Evolutionary conservation across 2,329 filamentous ascomycete species (phyloP).

Genomic region (Clonostachys solani): DNA sequence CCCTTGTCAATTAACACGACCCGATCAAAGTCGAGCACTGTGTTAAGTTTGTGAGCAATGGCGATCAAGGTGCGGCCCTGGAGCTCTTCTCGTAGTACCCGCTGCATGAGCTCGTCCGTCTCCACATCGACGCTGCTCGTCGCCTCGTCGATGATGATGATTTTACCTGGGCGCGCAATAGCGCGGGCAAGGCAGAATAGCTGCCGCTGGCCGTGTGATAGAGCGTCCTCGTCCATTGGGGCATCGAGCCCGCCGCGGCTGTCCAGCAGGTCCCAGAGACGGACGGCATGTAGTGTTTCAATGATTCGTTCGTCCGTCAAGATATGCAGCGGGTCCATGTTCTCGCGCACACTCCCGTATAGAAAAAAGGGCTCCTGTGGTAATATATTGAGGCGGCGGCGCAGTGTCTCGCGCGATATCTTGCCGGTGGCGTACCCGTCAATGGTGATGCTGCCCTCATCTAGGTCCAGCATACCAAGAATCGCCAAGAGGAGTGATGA

Average conservation of each 20-base stretch:
- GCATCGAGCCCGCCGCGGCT: conserved; percentile 16
- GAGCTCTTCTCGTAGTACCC: too few relatives aligned
- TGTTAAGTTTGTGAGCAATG: too few relatives aligned
- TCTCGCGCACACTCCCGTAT: conserved; percentile 28
- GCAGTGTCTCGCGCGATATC: conserved; percentile 31
- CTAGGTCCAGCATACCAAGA: conserved; percentile 29
- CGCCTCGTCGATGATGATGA: conserved; percentile 21
- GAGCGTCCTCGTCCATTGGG: conserved; percentile 32
- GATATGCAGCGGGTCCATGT: conserved; percentile 29
- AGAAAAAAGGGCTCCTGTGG: conserved; percentile 47
- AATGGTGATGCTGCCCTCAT: conserved; percentile 25
- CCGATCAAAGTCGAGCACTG: too few relatives aligned
- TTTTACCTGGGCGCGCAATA: conserved; percentile 20
- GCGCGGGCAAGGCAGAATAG: conserved; percentile 45
- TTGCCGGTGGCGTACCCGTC: conserved; percentile 30
- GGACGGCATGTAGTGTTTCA: too few relatives aligned
- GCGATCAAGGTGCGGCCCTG: too few relatives aligned
- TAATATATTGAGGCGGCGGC: conserved; percentile 39
- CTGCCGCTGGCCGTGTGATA: conserved; percentile 54
- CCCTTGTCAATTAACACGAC: too few relatives aligned
- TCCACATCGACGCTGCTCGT: neutral
- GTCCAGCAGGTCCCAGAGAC: conserved; percentile 13
- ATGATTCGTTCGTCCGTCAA: conserved; percentile 7
- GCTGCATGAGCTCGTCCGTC: too few relatives aligned
- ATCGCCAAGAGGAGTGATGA: conserved; percentile 29